Base-by-base conservation (phyloP, 306 rosid species). In the Citrullus mucosospermus region DNA sequence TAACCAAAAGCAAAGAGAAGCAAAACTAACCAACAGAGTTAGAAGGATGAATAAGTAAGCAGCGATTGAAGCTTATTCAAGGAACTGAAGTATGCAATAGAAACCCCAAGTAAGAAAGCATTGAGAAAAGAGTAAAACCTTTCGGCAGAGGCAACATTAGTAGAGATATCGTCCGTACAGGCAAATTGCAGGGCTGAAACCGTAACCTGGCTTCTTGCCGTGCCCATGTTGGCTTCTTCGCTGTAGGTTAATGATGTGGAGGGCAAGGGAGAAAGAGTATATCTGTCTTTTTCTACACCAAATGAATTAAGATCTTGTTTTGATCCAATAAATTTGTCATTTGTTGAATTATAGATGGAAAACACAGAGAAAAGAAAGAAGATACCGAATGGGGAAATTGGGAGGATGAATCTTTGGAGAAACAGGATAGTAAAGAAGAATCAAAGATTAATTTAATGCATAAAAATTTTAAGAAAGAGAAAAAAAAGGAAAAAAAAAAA, bases 181-280 rank as follows among this genome's bases (percentile, higher is more conserved):
- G 93, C 79, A 81, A 95, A 95, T 81, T 95, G 98, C 55, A 95
- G 86, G 70, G 98, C 96, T 1, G 97, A 92, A 2, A 95, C 93
- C 51, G 86, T 86, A 9, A 95, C 96, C 78, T 51, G 68, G 72
- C 80, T 77, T 80, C 84, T 87, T 5, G 70, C 77, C 59, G 80
- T 78, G 80, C 81, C 93, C 97, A 91, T 89, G 62, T 41, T 16
- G 16, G n/a, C 2, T 20, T 43, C 55, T 69, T 69, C 22, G 51
- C 55, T 41, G 9, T 65, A 65, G 72, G 9, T 17, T 1, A 25
- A 41, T 68, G 55, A 38, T 20, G 36, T 32, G 36, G 3, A 2
- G 2, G 36, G 36, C 36, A 32, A 2, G 3, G 36, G 36, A 32
- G 38, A 48, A n/a, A 38, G 8, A 34, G 71, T 17, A 34, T 3